A percentile compares a stretch with the other conserved stretches of the same genome.
Evolutionary conservation across 768 basidiomycete species (phyloP).

Genomic region (Saitozyma podzolica): DNA sequence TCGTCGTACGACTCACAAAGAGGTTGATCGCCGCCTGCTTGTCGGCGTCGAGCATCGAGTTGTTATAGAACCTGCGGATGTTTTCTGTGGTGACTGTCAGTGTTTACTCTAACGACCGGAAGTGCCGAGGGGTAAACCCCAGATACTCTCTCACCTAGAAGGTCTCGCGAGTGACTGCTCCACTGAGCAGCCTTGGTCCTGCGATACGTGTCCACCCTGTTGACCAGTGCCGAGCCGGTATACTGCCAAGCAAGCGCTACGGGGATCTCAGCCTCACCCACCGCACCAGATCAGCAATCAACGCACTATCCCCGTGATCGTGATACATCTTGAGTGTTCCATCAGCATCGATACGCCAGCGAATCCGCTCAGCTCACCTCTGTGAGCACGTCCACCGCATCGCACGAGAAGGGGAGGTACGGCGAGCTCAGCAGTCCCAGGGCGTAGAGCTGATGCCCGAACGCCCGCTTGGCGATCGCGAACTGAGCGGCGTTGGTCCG

Average conservation of each 20-base stretch:
- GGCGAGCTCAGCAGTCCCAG: conserved; percentile 85
- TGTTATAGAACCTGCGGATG: conserved; percentile 89
- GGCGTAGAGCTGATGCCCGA: conserved; percentile 93
- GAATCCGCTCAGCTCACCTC: conserved; percentile 54
- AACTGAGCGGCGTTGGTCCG: conserved; percentile 96
- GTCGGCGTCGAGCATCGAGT: conserved; percentile 90
- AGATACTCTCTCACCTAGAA: conserved; percentile 52
- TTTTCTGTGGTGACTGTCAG: conserved; percentile 61
- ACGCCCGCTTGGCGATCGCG: conserved; percentile 88
- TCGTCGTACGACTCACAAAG: conserved; percentile 67
- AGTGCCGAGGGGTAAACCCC: neutral
- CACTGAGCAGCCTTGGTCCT: conserved; percentile 80
- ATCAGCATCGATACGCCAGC: neutral
- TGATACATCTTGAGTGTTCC: conserved; percentile 71
- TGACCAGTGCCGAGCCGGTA: conserved; percentile 92
- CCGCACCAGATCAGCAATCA: neutral
- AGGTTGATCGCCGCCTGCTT: conserved; percentile 97
- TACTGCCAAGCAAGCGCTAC: conserved; percentile 92
- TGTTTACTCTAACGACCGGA: neutral
- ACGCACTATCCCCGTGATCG: conserved; percentile 90
- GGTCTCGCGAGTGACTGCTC: conserved; percentile 95
- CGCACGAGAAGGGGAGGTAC: conserved; percentile 84
- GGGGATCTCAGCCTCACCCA: conserved; percentile 1
- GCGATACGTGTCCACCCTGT: conserved; percentile 92
- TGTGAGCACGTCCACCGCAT: conserved; percentile 92